Percentiles rank a stretch among this genome's conserved stretches.
phyloP scores from a whole-genome alignment of 805 yeast genomes.

The Candida railenensis region DNA sequence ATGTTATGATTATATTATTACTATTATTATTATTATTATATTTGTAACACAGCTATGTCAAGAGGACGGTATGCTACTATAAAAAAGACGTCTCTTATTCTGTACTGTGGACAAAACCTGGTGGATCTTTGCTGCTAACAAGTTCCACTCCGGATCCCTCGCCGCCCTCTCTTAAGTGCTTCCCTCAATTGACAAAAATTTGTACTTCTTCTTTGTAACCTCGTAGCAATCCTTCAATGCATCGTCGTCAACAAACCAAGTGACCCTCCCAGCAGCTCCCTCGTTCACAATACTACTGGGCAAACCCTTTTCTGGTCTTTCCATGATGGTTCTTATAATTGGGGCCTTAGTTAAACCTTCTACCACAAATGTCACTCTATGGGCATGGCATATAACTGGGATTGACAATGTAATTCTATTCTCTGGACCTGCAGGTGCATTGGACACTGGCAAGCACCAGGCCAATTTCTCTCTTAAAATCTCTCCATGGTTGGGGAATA shows the following conservation, averaged over 20 bases:
- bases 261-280: constrained; percentile 93
- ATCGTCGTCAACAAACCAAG: constrained; percentile 96
- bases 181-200: constrained; percentile 43
- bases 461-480: constrained; percentile 86
- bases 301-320: constrained; percentile 93
- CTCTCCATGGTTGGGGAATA: constrained; percentile 86
- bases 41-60: too few relatives aligned
- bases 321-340: constrained; percentile 86
- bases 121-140: too few relatives aligned
- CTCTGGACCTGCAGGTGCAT: constrained; percentile 87
- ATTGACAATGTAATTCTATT: constrained; percentile 86
- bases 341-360: constrained; percentile 97
- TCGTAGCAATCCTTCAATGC: constrained; percentile 78
- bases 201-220: constrained; percentile 69
- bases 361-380: constrained; percentile 89
- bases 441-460: constrained; percentile 91
- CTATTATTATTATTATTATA: too few relatives aligned
- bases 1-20: too few relatives aligned
- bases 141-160: too few relatives aligned
- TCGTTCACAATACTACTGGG: constrained; percentile 94
- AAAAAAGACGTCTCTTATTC: too few relatives aligned
- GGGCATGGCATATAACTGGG: constrained; percentile 94
- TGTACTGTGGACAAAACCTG: too few relatives aligned
- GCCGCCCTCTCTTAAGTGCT: too few relatives aligned
- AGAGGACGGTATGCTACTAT: too few relatives aligned